Evolutionary conservation across 495 filamentous ascomycete genomes (phyloP).

Genomic region (Melanomma pulvis-pyrius): DNA sequence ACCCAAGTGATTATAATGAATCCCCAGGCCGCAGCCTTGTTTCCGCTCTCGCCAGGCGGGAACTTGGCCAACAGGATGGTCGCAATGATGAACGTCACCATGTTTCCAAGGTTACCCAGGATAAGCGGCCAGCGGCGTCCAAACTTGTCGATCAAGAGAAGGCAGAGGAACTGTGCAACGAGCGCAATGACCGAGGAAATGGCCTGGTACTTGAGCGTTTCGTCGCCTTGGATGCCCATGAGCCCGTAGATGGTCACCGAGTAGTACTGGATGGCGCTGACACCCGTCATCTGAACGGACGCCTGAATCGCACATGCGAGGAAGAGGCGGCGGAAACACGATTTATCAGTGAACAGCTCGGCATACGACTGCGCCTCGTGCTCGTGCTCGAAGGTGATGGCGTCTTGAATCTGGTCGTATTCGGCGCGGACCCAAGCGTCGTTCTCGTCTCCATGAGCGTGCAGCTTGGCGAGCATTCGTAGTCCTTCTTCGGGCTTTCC

Average conservation of each 20-base stretch:
- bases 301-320: conserved; percentile 69
- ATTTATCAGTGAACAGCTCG: conserved; percentile 66
- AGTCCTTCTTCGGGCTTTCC: conserved; percentile 56
- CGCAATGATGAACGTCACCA: conserved; percentile 58
- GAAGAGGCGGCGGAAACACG: conserved; percentile 69
- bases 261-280: conserved; percentile 73
- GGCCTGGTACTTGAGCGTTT: conserved; percentile 72
- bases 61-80: conserved; percentile 59
- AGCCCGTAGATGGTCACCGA: conserved; percentile 63
- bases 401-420: conserved; percentile 67
- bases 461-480: conserved; percentile 59
- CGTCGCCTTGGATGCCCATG: conserved; percentile 65
- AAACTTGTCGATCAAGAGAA: conserved; percentile 66
- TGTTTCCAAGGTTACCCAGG: conserved; percentile 66
- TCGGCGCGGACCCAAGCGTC: conserved; percentile 67
- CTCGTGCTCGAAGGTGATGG: conserved; percentile 59
- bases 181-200: conserved; percentile 71
- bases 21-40: conserved; percentile 66
- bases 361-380: conserved; percentile 69
- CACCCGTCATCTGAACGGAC: conserved; percentile 70
- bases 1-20: conserved; percentile 75
- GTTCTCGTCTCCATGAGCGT: conserved; percentile 58
- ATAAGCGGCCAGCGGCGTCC: conserved; percentile 70
- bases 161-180: conserved; percentile 65
- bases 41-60: conserved; percentile 56